Evolutionary conservation across 129 eudicot species (phyloP).

Genomic region (Tagetes erecta): DNA sequence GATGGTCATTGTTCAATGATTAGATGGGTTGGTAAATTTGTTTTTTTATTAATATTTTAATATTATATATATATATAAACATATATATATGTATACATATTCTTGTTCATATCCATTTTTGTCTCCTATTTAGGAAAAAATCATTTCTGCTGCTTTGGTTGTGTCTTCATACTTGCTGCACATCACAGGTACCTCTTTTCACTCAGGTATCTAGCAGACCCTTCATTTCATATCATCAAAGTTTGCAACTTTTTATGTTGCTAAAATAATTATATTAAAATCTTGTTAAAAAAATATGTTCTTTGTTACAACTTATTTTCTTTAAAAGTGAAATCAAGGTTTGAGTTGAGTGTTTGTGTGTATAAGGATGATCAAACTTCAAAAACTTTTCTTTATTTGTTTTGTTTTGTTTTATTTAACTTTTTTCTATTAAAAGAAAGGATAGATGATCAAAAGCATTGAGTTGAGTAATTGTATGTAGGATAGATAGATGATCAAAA

Average conservation of each 20-base stretch:
- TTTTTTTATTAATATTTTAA: conserved; percentile 31
- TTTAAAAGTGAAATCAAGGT: neutral
- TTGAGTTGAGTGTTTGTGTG: neutral
- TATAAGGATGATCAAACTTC: conserved; percentile 7
- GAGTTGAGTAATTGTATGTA: no score
- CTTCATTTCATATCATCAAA: conserved; percentile 23
- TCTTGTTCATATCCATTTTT: conserved; percentile 57
- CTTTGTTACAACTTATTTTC: neutral
- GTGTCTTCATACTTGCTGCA: conserved; percentile 35
- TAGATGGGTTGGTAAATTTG: conserved; percentile 56
- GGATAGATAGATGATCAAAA: conserved; percentile 19
- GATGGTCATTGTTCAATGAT: conserved; percentile 79
- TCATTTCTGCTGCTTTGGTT: conserved; percentile 39
- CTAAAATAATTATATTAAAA: neutral
- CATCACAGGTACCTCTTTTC: conserved; percentile 31
- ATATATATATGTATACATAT: conserved; percentile 21
- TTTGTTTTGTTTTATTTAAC: no score
- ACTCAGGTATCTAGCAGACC: conserved; percentile 10
- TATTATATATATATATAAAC: conserved; percentile 16
- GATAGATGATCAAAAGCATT: no score
- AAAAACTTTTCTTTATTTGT: conserved; percentile 1
- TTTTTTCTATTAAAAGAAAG: no score
- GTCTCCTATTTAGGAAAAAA: conserved; percentile 50
- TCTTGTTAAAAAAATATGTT: neutral
- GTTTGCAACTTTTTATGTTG: neutral